Evolutionary conservation across 2,329 filamentous ascomycete species (phyloP).

Genomic region (Microsporum ferrugineum): DNA sequence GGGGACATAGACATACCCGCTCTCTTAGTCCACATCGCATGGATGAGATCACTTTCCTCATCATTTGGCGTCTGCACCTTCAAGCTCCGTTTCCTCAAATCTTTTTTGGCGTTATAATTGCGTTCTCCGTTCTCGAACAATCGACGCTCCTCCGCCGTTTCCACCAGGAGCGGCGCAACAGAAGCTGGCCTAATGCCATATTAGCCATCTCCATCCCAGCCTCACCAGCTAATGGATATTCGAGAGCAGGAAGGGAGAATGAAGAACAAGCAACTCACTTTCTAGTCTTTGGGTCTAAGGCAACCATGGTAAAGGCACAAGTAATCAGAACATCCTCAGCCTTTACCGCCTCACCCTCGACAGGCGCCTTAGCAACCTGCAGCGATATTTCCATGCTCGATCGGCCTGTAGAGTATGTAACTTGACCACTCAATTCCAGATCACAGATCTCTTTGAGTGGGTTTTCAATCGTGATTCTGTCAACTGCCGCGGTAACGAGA

Average conservation of each 20-base stretch:
- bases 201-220: background rate
- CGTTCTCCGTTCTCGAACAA: constrained; percentile 53
- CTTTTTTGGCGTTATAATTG: constrained; percentile 57
- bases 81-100: constrained; percentile 48
- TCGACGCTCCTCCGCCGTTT: constrained; percentile 53
- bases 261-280: constrained; percentile 33
- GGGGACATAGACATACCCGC: constrained; percentile 38
- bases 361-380: constrained; percentile 57
- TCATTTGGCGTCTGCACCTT: constrained; percentile 58
- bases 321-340: constrained; percentile 55
- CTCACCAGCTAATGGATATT: background rate
- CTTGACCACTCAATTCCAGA: constrained; percentile 57
- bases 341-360: constrained; percentile 25
- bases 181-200: constrained; percentile 42
- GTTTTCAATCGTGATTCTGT: constrained; percentile 56
- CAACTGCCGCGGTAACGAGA: constrained; percentile 53
- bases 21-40: constrained; percentile 61
- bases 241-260: background rate
- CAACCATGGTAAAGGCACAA: constrained; percentile 70
- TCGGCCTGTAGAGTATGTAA: constrained; percentile 60
- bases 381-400: constrained; percentile 65
- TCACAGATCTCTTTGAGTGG: constrained; percentile 68
- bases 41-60: constrained; percentile 59
- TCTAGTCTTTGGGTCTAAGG: constrained; percentile 56
- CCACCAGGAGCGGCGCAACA: constrained; percentile 49